Evolutionary conservation across 257 asterid species (phyloP), one percentile per base, ranked within the genome.

Genomic region (Nicotiana obtusifolia): DNA sequence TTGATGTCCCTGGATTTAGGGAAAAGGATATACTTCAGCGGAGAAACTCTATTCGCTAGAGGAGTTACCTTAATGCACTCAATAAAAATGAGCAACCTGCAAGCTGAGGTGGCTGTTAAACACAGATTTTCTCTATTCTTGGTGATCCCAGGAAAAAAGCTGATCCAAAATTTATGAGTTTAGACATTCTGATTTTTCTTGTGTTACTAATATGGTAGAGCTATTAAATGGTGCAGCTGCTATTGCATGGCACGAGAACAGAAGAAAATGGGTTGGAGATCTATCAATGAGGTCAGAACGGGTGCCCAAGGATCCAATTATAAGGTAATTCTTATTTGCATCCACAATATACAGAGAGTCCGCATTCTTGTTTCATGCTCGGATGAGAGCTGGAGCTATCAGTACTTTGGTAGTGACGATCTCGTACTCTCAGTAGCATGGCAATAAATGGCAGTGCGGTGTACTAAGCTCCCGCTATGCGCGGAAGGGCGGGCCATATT

Each of bases 191-290:
- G 80, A 26, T 49, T 75, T 44, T 20, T 75, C 62, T 26, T 16
- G 26, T 75, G 44, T 49, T 75, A 75, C 62, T 75, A 49, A 26
- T 35, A 44, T 30, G 20, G 60, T 61, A n/a, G 24, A 56, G 5
- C 35, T 44, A 77, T 81, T 61, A 84, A 41, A 83, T 85, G 68
- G 61, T 92, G 81, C 84, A 95, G 99, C 94, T 86, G 95, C 92
- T 16, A 89, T 86, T 89, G 95, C 93, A 47, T 95, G 99, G 99
- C 87, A 88, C 1, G 98, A 93, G 90, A 88, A 82, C 86, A 86
- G 97, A 84, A 89, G 88, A 86, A 89, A 86, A 85, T 95, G 99
- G 99, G 83, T 82, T 10, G 97, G 98, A 81, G 91, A 92, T 80
- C 84, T 60, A 80, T 83, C 93, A 64, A 88, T 85, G 81, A 89